Percentiles rank a stretch among this genome's conserved stretches.
Evolutionary conservation across 1,284 basidiomycete genomes (phyloP).

Genomic region (Austroboletus niveus): DNA sequence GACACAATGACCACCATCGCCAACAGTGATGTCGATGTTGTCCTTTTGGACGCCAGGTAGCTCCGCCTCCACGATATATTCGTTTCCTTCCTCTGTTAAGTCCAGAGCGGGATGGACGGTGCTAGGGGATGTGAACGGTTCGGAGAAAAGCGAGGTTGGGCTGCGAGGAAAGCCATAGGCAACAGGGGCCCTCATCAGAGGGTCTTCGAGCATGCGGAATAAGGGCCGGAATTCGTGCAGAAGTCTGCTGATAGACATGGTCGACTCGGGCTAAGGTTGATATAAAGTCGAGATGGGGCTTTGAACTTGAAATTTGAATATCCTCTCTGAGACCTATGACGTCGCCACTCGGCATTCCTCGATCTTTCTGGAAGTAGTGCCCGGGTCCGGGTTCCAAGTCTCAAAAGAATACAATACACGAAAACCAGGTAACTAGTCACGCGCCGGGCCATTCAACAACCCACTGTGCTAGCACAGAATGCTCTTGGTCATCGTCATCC

Average conservation of each 20-base stretch:
- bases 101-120: constrained; percentile 56
- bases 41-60: constrained; percentile 78
- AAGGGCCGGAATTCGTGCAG: constrained; percentile 71
- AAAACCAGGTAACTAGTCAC: not conserved
- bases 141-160: constrained; percentile 41
- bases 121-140: constrained; percentile 42
- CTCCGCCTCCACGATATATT: constrained; percentile 72
- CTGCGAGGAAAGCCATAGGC: constrained; percentile 34
- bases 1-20: constrained; percentile 65
- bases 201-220: constrained; percentile 71
- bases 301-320: not conserved
- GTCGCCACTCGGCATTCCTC: constrained; percentile 10
- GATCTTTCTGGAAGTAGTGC: constrained; percentile 20
- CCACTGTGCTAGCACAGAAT: constrained; percentile 65
- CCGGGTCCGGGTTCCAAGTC: constrained; percentile 11
- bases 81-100: constrained; percentile 60
- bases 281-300: not conserved
- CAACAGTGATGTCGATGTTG: constrained; percentile 66
- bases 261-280: not conserved
- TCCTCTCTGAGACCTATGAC: not conserved
- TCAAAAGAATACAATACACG: not conserved
- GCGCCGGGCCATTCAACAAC: constrained; percentile 72
- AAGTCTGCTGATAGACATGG: constrained; percentile 66
- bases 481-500: constrained; percentile 79
- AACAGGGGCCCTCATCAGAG: constrained; percentile 44